These are phyloP conservation scores for Suillus subaureus DNA, from an alignment of 768 basidiomycete species.

Conservation along the genomic window DNA sequence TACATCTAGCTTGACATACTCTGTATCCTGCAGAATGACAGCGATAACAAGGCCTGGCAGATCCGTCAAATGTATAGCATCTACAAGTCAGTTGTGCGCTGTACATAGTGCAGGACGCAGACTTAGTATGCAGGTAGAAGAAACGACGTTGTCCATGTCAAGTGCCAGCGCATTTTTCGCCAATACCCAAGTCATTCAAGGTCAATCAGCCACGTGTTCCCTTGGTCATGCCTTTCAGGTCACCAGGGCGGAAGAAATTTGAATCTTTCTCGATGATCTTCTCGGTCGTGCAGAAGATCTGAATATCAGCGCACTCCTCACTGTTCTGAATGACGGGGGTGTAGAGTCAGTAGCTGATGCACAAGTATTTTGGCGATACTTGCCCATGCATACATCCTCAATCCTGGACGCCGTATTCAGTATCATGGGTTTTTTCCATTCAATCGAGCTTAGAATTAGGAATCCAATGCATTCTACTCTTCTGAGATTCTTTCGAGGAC, in stretches of 20 bases:
- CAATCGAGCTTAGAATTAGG: background rate
- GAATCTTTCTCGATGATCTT: background rate
- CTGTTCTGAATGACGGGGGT: background rate
- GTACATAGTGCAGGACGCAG: background rate
- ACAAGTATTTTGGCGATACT: background rate
- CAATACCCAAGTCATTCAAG: background rate
- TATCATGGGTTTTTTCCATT: constrained; percentile 10
- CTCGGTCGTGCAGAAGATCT: background rate
- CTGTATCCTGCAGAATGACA: constrained; percentile 20
- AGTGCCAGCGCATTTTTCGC: too few relatives aligned
- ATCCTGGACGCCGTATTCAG: constrained; percentile 5
- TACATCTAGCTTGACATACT: constrained; percentile 16
- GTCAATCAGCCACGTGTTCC: background rate
- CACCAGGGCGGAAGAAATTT: background rate
- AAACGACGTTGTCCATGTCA: too few relatives aligned
- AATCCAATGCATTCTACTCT: constrained; percentile 40
- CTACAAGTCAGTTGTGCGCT: constrained; percentile 9
- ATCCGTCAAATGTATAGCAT: constrained; percentile 16
- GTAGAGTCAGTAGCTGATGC: background rate
- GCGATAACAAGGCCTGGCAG: constrained; percentile 22
- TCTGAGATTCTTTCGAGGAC: constrained; percentile 64
- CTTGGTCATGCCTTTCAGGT: background rate
- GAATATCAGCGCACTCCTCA: background rate
- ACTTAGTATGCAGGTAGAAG: too few relatives aligned
- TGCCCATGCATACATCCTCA: constrained; percentile 11